Evolutionary conservation across 345 rosid genomes (phyloP), one percentile per base, ranked within the genome.

Genomic region (Psidium guajava): DNA sequence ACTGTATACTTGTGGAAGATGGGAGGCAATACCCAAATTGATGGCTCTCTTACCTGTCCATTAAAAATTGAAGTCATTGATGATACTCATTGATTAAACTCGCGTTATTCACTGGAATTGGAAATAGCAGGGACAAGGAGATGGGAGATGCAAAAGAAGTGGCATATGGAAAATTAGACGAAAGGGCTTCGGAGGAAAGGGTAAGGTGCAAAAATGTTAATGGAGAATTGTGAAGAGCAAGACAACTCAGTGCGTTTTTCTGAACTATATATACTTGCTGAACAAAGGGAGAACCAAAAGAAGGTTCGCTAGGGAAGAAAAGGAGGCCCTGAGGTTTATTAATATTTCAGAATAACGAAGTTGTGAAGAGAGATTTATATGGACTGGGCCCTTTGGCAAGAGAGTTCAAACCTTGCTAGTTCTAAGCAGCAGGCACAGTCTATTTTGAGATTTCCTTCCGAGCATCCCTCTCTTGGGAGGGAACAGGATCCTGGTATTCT

Each of bases 261-360:
- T 27, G 84, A 83, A 36, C 42, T 56, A 47, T 14, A 55, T 64
- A 3, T 28, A 64, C 75, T 64, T 28, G 75, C 28, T 64, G 42
- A 64, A 16, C 75, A 64, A 77, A 50, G 58, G 86, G 87, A 64
- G 86, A 82, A 32, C 55, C 22, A 84, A 88, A 87, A 88, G 25
- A 14, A 87, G 86, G 90, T 95, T 92, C 89, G 86, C 95, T 8
- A 92, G 91, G 88, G 83, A 88, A 81, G 95, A 93, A 89, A 81
- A 95, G 94, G 95, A 92, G 92, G 89, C 89, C 55, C 73, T 97
- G 92, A 93, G 93, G 93, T 93, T 91, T 90, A 89, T 86, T 40
- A 86, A 93, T 77, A 69, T 90, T 88, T n/a, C n/a, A n/a, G 90
- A 89, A 81, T 96, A 96, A 89, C 56, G 87, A 83, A 91, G 74